phyloP scores from a whole-genome alignment of 495 filamentous ascomycete species.

The Rhypophila decipiens region DNA sequence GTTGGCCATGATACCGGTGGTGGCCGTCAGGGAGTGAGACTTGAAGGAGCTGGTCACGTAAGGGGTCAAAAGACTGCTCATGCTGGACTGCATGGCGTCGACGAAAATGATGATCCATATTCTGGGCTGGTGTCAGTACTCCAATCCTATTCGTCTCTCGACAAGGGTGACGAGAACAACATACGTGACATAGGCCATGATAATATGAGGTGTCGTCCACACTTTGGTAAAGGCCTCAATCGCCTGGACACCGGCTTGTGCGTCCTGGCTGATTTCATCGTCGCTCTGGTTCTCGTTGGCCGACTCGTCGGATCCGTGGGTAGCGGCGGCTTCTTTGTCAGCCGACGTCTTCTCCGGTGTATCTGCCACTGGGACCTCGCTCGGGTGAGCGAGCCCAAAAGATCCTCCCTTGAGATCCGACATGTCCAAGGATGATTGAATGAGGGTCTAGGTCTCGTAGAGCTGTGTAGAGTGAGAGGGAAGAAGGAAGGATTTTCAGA shows the following conservation, averaged over 20 bases:
- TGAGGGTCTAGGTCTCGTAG: too few relatives aligned
- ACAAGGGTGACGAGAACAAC: too few relatives aligned
- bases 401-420: background rate
- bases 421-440: background rate
- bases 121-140: conserved; percentile 14
- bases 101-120: conserved; percentile 50
- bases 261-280: conserved; percentile 16
- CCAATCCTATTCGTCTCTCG: too few relatives aligned
- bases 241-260: conserved; percentile 19
- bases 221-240: conserved; percentile 22
- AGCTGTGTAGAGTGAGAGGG: too few relatives aligned
- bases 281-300: conserved; percentile 7
- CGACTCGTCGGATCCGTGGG: background rate
- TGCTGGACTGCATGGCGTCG: conserved; percentile 40
- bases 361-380: conserved; percentile 15
- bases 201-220: conserved; percentile 16
- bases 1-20: conserved; percentile 42
- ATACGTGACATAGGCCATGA: conserved; percentile 23
- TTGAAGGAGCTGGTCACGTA: conserved; percentile 44
- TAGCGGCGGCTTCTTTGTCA: conserved; percentile 17
- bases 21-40: conserved; percentile 42
- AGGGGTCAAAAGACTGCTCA: conserved; percentile 31
- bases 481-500: background rate
- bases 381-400: conserved; percentile 2
- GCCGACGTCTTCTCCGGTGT: conserved; percentile 4